Conservation (phyloP, 306 rosid species). For the Sicyos edulis region DNA sequence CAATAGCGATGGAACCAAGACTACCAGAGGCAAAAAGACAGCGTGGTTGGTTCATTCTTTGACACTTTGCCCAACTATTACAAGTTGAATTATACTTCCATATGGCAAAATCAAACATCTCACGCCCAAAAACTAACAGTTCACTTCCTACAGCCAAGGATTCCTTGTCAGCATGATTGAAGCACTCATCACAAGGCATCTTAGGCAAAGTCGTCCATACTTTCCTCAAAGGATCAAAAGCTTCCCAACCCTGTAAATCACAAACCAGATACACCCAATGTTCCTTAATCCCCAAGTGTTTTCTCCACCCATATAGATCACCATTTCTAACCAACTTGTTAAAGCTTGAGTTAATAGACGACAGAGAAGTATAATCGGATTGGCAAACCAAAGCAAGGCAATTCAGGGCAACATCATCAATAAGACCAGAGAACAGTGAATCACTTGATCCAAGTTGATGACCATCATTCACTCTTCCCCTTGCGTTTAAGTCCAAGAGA, state of each 20-base stretch:
- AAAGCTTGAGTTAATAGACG: constrained; percentile 29
- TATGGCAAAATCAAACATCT: constrained; percentile 25
- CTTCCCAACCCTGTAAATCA: constrained; percentile 30
- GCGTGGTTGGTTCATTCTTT: constrained; percentile 27
- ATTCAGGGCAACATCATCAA: constrained; percentile 31
- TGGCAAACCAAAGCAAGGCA: constrained; percentile 28
- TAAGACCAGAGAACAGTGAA: constrained; percentile 52
- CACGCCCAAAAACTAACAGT: constrained; percentile 34
- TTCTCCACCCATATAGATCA: constrained; percentile 28
- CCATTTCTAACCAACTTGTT: constrained; percentile 29
- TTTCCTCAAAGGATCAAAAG: constrained; percentile 27
- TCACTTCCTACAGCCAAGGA: constrained; percentile 36
- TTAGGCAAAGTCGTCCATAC: constrained; percentile 31
- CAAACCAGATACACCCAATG: constrained; percentile 36
- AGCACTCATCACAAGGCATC: constrained; percentile 36
- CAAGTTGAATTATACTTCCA: constrained; percentile 32
- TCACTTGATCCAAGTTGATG: constrained; percentile 58
- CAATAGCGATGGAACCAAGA: constrained; percentile 28
- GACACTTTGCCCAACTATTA: constrained; percentile 28
- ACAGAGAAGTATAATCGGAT: constrained; percentile 29
- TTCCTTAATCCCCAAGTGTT: constrained; percentile 27
- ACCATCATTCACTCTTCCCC: constrained; percentile 60
- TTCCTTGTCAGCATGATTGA: constrained; percentile 34
- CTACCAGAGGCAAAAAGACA: constrained; percentile 35
- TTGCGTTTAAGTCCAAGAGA: constrained; percentile 16